A percentile compares a stretch with the other conserved stretches of the same genome.
Conservation (phyloP, 495 filamentous ascomycete genomes). For the Penicillium coprophilum region DNA sequence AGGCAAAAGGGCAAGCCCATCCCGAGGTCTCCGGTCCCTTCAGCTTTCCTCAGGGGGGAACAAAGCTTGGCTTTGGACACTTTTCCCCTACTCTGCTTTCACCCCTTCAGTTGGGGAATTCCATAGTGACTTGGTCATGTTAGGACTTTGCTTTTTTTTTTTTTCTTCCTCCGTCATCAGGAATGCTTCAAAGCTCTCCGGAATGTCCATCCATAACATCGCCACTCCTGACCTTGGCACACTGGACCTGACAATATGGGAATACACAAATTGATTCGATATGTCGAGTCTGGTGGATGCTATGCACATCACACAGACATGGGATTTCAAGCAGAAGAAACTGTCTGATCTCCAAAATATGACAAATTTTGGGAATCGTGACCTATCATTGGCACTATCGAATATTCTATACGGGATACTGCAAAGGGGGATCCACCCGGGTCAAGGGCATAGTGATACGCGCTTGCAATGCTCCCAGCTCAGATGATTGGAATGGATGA, state of each 20-base stretch:
- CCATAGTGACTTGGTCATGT: background rate
- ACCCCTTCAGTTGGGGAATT: background rate
- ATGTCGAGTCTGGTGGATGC: background rate
- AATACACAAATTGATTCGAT: background rate
- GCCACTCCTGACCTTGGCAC: conserved; percentile 1
- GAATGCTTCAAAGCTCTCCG: conserved; percentile 16
- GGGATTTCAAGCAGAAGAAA: background rate
- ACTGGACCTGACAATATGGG: conserved; percentile 17
- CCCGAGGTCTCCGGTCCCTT: background rate
- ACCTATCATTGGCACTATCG: background rate
- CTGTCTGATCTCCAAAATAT: background rate
- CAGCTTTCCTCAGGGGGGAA: background rate
- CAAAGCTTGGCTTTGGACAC: conserved; percentile 5
- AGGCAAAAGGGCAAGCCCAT: background rate
- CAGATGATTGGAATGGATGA: conserved; percentile 25
- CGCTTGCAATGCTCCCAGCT: conserved; percentile 8
- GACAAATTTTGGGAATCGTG: background rate
- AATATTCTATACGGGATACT: background rate
- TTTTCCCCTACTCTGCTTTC: background rate
- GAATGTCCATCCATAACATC: conserved; percentile 26
- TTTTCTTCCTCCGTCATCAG: conserved; percentile 19
- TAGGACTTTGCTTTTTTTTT: background rate
- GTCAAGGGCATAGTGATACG: conserved; percentile 5
- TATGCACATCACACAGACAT: background rate
- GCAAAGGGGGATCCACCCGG: background rate